phyloP scores from a whole-genome alignment of 345 rosid species.

The Pistacia integerrima region DNA sequence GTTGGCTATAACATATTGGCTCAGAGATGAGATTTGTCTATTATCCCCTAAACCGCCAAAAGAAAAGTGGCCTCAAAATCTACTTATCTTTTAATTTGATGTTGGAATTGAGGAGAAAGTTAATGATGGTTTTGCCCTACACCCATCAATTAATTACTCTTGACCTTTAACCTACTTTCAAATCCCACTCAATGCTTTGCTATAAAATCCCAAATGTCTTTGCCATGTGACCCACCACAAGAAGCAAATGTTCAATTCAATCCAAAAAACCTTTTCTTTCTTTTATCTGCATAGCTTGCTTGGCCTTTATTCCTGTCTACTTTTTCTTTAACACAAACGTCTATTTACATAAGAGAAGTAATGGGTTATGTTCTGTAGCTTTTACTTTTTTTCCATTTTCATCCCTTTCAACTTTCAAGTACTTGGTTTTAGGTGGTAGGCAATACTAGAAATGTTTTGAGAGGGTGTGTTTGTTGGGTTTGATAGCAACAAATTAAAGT shows the following conservation, averaged over 20 bases:
- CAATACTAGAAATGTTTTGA: neutral
- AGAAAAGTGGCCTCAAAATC: no score
- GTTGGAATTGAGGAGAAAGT: neutral
- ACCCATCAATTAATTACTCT: neutral
- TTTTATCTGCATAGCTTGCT: no score
- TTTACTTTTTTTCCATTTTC: neutral
- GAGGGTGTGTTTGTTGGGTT: neutral
- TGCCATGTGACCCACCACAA: no score
- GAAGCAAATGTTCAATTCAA: no score
- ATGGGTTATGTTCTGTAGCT: no score
- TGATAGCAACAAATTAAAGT: slow-evolving; percentile 1
- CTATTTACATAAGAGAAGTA: neutral
- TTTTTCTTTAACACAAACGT: slow-evolving; percentile 3
- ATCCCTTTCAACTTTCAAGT: neutral
- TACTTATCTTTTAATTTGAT: no score
- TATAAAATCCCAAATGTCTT: no score
- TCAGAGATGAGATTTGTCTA: no score
- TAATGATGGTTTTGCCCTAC: no score
- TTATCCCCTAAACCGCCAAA: no score
- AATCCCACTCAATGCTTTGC: neutral
- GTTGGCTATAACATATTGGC: neutral
- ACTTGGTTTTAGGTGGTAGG: neutral
- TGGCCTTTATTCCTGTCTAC: neutral
- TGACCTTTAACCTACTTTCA: neutral
- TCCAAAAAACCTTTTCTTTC: no score